Base-by-base conservation (phyloP, 805 yeast species). In the Saccharomycopsis babjevae region DNA sequence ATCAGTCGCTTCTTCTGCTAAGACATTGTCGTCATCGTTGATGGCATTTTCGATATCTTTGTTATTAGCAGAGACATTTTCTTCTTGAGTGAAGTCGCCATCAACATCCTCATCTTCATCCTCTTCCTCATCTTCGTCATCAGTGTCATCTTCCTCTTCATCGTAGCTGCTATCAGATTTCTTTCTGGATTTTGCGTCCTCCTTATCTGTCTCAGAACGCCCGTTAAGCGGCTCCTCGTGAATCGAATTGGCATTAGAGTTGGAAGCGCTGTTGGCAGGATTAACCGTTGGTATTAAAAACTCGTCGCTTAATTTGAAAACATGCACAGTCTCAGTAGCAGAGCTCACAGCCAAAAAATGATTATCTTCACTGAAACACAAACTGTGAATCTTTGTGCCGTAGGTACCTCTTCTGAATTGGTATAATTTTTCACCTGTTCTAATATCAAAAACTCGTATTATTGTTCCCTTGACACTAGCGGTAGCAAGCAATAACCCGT, bases 251-350 rank as follows among this genome's bases (percentile, higher is more conserved):
- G 39, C 18, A 16, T n/a, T 58, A 34, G 57, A 36, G 38, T 39
- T 18, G 43, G 43, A 30, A 32, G 22, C 50, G 7, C n/a, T 36
- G 20, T n/a, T 30, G 43, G 20, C 36, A 3, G 38, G 38, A 36
- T 30, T 22, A 11, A 32, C 28, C 22, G 56, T 54, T 11, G 30
- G 56, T 5, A 62, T 59, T 30, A 59, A 60, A 43, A 58, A 59
- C 43, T 75, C 78, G 38, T 79, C 83, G 1, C 84, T 88, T 59
- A 92, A 72, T 61, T 91, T 80, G 77, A 93, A 94, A 43, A 94
- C 83, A 72, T 94, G 99, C 25, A 94, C 92, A 0, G 99, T 94
- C 54, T 89, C 96, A 22, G 96, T 89, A 1, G 96, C 83, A 32
- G 96, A 86, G 11, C 93, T 83, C 30, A 93, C 97, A n/a, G 89